phyloP scores from a whole-genome alignment of 75 land plant genomes.

The Chamaecyparis obtusa region DNA sequence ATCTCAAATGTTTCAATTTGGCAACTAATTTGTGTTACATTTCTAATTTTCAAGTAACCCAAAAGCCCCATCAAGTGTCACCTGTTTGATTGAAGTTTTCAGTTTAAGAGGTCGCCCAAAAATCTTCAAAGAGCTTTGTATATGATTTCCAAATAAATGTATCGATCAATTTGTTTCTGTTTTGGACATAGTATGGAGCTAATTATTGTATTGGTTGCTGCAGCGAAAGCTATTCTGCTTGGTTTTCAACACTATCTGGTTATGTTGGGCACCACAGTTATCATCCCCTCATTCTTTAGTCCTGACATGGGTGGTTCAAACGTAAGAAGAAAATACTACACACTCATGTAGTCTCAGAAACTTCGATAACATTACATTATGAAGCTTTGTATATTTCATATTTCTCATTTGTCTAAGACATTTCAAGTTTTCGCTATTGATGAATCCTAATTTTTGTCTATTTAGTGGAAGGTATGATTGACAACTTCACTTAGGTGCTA shows the following conservation, averaged over 20 bases:
- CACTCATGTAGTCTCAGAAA: background rate
- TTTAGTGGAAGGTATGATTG: background rate
- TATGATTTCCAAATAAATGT: background rate
- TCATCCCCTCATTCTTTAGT: conserved; percentile 83
- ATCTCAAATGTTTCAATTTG: background rate
- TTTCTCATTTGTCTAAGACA: background rate
- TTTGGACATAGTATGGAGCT: background rate
- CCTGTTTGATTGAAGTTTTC: background rate
- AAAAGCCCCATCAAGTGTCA: background rate
- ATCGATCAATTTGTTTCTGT: background rate
- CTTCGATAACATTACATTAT: background rate
- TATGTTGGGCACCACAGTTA: conserved; percentile 81
- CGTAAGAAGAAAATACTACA: conserved; percentile 31
- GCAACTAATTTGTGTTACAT: background rate
- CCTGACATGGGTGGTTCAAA: conserved; percentile 85
- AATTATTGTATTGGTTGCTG: conserved; percentile 12
- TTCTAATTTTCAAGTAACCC: background rate
- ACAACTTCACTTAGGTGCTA: background rate
- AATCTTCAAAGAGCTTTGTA: background rate
- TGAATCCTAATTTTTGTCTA: background rate
- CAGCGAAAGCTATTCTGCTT: conserved; percentile 92
- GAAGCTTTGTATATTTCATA: background rate
- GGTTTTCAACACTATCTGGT: conserved; percentile 95
- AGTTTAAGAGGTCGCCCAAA: background rate
- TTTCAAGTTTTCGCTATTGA: background rate